Evolutionary conservation across 169 alveolate species (phyloP), one percentile per base, ranked within the genome.

Genomic region (Miamiensis avidus): DNA sequence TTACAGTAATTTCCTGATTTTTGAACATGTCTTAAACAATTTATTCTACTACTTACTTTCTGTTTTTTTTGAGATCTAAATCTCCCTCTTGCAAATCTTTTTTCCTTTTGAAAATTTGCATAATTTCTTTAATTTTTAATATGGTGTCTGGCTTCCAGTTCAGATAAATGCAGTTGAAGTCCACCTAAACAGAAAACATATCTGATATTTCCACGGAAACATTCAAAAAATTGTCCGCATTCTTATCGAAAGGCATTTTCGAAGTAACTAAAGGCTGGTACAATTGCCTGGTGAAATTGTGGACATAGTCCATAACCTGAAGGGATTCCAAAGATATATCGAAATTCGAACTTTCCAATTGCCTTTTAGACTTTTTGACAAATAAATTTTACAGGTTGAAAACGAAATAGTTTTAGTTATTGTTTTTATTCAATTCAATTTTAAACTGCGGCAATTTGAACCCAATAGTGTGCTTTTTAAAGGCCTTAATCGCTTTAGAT

Each of bases 91-190:
- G 69, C 26, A 49, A 49, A 11, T 49, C 69, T 49, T 49, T 49
- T 49, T 49, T 49, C 20, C 69, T 20, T 11, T 11, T 11, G 4
- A 49, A 49, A 49, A 49, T 20, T 11, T 49, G 4, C 26, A 20
- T 49, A 11, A 49, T 11, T 11, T 4, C 4, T 49, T 74, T 79
- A 25, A 79, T 28, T 1, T 34, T 79, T 76, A 79, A 65, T 16
- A 79, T 28, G 25, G 76, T 49, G 25, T 79, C 84, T 20, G 84
- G 84, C 30, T 79, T 79, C 84, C 84, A 79, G 64, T 79, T 79
- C 11, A 79, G 27, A 64, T 34, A 65, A 11, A 34, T n/a, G 26
- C 64, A 49, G 31, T 34, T 49, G 34, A 79, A 29, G 20, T 79
- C 31, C 32, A 64, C 0, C 15, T 79, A 29, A 11, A 79, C 33